A percentile compares a stretch with the other conserved stretches of the same genome.
Evolutionary conservation across 495 filamentous ascomycete genomes (phyloP).

Genomic region (Xylaria flabelliformis): DNA sequence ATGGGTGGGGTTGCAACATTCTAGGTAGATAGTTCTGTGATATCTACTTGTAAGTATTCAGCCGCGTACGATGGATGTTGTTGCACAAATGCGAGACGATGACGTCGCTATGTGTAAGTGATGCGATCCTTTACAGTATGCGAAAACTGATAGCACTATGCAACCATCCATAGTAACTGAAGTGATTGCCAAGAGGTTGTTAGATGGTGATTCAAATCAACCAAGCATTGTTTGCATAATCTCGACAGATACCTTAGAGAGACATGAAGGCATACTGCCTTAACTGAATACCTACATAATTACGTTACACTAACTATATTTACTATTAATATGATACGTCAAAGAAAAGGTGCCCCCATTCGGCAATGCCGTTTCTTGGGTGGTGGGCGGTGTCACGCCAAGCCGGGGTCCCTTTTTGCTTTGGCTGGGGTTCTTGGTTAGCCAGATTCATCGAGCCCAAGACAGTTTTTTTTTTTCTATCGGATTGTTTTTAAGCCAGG

Average conservation of each 20-base stretch:
- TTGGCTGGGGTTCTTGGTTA: background rate
- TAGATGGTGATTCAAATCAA: too few relatives aligned
- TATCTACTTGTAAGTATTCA: too few relatives aligned
- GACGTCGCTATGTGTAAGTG: background rate
- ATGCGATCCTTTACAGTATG: background rate
- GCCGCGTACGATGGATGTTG: background rate
- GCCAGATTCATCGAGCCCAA: background rate
- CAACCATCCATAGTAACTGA: too few relatives aligned
- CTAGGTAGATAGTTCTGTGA: background rate
- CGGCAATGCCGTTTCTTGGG: conserved; percentile 12
- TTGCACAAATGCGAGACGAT: background rate
- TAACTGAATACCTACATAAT: too few relatives aligned
- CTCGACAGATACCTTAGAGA: too few relatives aligned
- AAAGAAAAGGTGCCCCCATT: background rate
- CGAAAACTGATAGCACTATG: background rate
- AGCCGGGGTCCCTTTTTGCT: background rate
- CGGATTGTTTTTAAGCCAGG: background rate
- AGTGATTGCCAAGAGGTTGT: background rate
- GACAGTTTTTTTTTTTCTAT: background rate
- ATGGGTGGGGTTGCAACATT: background rate
- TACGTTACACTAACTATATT: background rate
- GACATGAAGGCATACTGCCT: too few relatives aligned
- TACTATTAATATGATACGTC: background rate
- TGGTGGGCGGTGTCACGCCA: background rate
- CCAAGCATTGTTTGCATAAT: too few relatives aligned